Conservation (phyloP, 2,329 filamentous ascomycete genomes). For the Mycosphaerella arachidis region DNA sequence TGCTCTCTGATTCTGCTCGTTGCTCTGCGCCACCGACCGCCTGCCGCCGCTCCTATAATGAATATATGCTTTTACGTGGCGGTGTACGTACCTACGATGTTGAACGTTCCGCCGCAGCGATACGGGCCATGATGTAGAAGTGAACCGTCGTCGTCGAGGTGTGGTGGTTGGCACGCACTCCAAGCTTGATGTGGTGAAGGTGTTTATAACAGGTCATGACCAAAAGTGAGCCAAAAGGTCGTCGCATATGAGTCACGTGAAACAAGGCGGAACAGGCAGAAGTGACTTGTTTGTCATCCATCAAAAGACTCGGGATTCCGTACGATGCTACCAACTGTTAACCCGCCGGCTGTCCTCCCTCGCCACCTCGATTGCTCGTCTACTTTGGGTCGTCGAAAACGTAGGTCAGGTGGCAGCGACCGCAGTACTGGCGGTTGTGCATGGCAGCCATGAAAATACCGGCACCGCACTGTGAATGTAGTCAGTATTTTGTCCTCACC, state of each 20-base stretch:
- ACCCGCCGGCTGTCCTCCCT: not conserved
- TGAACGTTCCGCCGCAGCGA: not conserved
- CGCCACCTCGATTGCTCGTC: slow-evolving; percentile 6
- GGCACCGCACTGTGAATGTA: slow-evolving; percentile 75
- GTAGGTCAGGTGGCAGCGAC: slow-evolving; percentile 66
- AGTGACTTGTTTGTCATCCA: not conserved
- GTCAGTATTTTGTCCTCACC: slow-evolving; percentile 3
- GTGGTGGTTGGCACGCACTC: not conserved
- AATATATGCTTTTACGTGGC: not conserved
- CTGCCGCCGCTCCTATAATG: not conserved
- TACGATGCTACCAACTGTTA: slow-evolving; percentile 5
- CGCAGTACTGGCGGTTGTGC: slow-evolving; percentile 98
- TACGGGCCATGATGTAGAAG: not conserved
- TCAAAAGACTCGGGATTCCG: slow-evolving; percentile 2
- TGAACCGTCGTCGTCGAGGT: not conserved
- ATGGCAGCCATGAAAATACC: slow-evolving; percentile 99
- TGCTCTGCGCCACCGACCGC: not conserved
- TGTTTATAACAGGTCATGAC: not conserved
- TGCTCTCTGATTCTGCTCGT: not conserved
- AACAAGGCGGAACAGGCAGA: not conserved
- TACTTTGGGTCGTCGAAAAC: slow-evolving; percentile 58
- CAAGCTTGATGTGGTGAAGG: too few species aligned
- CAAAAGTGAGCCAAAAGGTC: not conserved
- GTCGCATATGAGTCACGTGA: not conserved
- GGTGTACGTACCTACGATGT: not conserved